Percentiles rank a stretch among this genome's conserved stretches.
These are phyloP conservation scores for Dactylonectria estremocensis DNA, from an alignment of 2,329 filamentous ascomycete species.

Conservation along the genomic window DNA sequence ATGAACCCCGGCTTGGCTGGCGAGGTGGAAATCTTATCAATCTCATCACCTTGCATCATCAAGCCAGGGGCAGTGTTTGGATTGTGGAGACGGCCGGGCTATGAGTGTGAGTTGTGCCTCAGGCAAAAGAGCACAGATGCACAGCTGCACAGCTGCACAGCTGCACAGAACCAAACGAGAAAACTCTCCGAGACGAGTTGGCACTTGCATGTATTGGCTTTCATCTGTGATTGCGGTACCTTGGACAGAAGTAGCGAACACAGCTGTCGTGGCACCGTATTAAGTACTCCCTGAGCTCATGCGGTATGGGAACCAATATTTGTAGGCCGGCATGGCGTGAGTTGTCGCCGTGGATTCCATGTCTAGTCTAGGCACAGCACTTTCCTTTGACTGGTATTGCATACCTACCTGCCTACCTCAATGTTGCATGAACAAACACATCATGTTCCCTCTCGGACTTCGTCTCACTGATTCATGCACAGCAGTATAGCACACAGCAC, in stretches of 20 bases:
- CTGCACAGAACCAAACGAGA: background rate
- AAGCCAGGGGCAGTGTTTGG: slow-evolving; percentile 34
- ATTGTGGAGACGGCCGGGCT: slow-evolving; percentile 15
- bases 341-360: background rate
- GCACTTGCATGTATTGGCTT: background rate
- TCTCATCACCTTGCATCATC: slow-evolving; percentile 48
- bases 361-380: background rate
- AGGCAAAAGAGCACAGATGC: slow-evolving; percentile 10
- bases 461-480: background rate
- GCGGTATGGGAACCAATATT: background rate
- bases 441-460: background rate
- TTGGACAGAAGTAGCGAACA: background rate
- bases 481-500: too few species aligned
- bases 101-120: slow-evolving; percentile 20
- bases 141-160: background rate
- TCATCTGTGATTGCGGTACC: background rate
- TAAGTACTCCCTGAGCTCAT: background rate
- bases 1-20: slow-evolving; percentile 4
- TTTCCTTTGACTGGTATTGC: background rate
- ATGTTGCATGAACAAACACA: background rate
- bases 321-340: background rate
- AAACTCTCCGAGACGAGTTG: slow-evolving; percentile 3
- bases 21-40: slow-evolving; percentile 48
- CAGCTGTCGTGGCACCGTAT: background rate
- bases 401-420: background rate